Base-by-base conservation (phyloP, 306 rosid genomes). In the Luffa acutangula region DNA sequence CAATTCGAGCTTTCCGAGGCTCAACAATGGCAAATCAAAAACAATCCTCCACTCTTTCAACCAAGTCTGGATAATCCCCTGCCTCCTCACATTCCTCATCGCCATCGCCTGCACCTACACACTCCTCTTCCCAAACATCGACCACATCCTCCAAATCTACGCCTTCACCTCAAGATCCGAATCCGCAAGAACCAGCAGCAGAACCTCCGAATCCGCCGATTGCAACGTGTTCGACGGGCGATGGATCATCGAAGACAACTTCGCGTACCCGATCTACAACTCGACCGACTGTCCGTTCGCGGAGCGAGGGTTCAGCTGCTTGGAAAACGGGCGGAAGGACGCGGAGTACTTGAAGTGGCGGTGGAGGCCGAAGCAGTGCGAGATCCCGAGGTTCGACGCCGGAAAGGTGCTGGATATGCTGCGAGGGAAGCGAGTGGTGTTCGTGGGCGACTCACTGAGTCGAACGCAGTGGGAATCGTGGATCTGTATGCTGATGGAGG, bases 371-470 rank as follows among this genome's bases (percentile, higher is more conserved):
- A 88, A 77, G 66, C 48, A 84, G 41, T 95, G 99, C 76, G 90
- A 91, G 10, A 88, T 95, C 84, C 93, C 93, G 34, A 88, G 91
- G 86, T 90, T 95, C 72, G 74, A 88, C 70, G 97, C 84, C 1
- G 81, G 46, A 1, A 9, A 66, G 41, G 71, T 87, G 65, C 89
- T 95, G n/a, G 90, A 89, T 71, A 79, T 72, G 52, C 93, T 91
- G 85, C 84, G 92, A 4, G 97, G 98, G 76, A 95, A 91, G 80
- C 73, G 97, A 52, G 92, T 91, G 25, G 96, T 91, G 77, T 89
- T 95, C 69, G 96, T 95, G 1, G 99, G 99, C 0, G 99, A 95
- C 80, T 95, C 97, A 15, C 79, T 95, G n/a, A n/a, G n/a, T n/a
- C n/a, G n/a, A n/a, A n/a, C n/a, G n/a, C n/a, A n/a, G n/a, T n/a